These are phyloP conservation scores for Dictyostelium citrinum DNA, from an alignment of 78 protist genomes.

Conservation along the genomic window DNA sequence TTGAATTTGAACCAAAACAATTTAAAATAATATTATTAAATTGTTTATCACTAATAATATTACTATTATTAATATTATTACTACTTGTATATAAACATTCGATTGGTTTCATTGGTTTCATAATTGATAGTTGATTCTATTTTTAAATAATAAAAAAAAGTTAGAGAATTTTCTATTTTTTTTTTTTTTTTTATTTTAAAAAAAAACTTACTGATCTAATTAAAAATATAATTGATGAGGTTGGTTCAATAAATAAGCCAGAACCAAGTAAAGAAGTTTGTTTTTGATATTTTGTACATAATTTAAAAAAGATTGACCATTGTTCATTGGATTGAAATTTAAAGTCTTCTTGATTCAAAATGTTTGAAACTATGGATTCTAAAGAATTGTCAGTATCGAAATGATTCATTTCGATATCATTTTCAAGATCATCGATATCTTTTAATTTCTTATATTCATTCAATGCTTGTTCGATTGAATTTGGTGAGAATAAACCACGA, in stretches of 20 bases:
- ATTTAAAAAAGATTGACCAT: constrained; percentile 42
- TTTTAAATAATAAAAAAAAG: background rate
- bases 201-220: constrained; percentile 10
- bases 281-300: constrained; percentile 12
- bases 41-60: background rate
- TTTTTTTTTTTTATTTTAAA: background rate
- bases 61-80: background rate
- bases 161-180: background rate
- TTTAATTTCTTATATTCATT: background rate
- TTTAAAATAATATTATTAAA: background rate
- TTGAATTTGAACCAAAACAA: background rate
- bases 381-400: background rate
- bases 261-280: background rate
- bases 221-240: constrained; percentile 23
- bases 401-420: background rate
- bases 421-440: background rate
- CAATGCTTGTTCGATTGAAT: constrained; percentile 35
- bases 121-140: constrained; percentile 52
- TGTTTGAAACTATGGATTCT: background rate
- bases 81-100: constrained; percentile 16
- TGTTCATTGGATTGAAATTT: constrained; percentile 20
- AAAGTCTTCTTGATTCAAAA: background rate
- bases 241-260: constrained; percentile 36
- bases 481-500: constrained; percentile 17
- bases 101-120: constrained; percentile 42